Percentiles rank a stretch among this genome's conserved stretches.
phyloP scores from a whole-genome alignment of 768 basidiomycete species.

The Pilatotrama ljubarskyi region DNA sequence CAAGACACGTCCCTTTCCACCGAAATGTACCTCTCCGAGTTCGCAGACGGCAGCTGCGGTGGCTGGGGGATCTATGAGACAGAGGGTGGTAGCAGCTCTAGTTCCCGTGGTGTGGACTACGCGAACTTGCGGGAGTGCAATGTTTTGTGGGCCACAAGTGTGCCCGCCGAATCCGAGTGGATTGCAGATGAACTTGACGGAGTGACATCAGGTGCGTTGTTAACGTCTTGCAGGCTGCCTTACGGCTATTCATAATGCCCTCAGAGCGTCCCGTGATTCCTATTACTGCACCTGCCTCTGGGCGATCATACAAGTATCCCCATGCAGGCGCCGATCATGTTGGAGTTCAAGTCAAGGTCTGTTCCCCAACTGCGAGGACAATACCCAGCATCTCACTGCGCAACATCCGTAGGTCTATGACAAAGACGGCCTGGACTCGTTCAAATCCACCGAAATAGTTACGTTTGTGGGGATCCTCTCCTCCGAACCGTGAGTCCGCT shows the following conservation, averaged over 20 bases:
- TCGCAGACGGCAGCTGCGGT: conserved; percentile 47
- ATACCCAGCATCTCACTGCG: neutral
- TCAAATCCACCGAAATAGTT: conserved; percentile 62
- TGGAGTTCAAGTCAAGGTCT: conserved; percentile 74
- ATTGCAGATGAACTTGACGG: conserved; percentile 37
- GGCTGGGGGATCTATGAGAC: conserved; percentile 67
- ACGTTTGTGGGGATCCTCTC: conserved; percentile 77
- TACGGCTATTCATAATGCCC: neutral
- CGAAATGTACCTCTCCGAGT: conserved; percentile 67
- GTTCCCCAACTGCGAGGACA: neutral
- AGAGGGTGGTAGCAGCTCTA: conserved; percentile 27
- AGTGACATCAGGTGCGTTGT: conserved; percentile 22
- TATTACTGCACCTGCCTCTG: conserved; percentile 20
- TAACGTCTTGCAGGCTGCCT: too few relatives aligned
- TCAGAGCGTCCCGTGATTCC: neutral
- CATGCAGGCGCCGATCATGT: conserved; percentile 52
- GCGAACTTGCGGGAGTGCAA: conserved; percentile 59
- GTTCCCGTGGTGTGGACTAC: conserved; percentile 40
- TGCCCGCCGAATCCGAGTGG: conserved; percentile 72
- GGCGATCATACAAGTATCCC: conserved; percentile 65
- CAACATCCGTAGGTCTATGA: conserved; percentile 57
- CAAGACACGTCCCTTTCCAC: conserved; percentile 78
- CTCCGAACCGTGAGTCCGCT: conserved; percentile 62
- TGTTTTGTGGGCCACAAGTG: conserved; percentile 70
- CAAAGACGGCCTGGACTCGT: conserved; percentile 37